Evolutionary conservation across 495 filamentous ascomycete species (phyloP).

Genomic region (Durotheca rogersii): DNA sequence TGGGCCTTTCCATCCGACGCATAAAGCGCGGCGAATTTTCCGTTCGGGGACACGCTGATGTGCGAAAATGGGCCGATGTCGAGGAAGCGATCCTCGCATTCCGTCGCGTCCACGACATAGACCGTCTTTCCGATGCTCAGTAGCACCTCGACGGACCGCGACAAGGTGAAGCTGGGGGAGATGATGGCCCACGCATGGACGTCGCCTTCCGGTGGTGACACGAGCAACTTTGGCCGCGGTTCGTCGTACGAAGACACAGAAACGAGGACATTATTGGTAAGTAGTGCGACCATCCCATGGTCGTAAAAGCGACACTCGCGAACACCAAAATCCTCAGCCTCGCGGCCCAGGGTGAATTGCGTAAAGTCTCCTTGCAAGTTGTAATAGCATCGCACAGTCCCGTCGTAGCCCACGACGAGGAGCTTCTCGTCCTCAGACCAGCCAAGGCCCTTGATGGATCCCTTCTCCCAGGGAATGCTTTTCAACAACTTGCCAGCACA

Average conservation of each 20-base stretch:
- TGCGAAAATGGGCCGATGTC: slow-evolving; percentile 92
- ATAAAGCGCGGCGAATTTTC: slow-evolving; percentile 82
- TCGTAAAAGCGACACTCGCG: slow-evolving; percentile 86
- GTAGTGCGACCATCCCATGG: slow-evolving; percentile 87
- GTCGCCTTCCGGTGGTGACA: slow-evolving; percentile 70
- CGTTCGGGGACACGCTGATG: slow-evolving; percentile 85
- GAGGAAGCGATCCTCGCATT: slow-evolving; percentile 85
- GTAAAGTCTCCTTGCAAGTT: slow-evolving; percentile 92
- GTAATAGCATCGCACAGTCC: slow-evolving; percentile 87
- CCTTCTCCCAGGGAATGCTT: slow-evolving; percentile 80
- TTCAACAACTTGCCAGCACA: slow-evolving; percentile 80
- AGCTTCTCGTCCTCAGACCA: slow-evolving; percentile 98
- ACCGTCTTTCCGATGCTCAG: slow-evolving; percentile 84
- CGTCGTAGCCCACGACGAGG: slow-evolving; percentile 83
- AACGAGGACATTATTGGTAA: slow-evolving; percentile 84
- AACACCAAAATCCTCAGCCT: slow-evolving; percentile 84
- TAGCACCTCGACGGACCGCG: slow-evolving; percentile 92
- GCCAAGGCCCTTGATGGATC: slow-evolving; percentile 81
- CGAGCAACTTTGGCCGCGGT: slow-evolving; percentile 81
- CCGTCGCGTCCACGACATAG: slow-evolving; percentile 79
- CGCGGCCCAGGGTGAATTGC: slow-evolving; percentile 92
- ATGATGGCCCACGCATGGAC: slow-evolving; percentile 90
- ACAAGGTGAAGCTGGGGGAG: slow-evolving; percentile 84
- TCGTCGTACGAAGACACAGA: slow-evolving; percentile 87
- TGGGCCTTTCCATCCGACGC: slow-evolving; percentile 83